phyloP scores from a whole-genome alignment of 768 basidiomycete genomes.

The Psilocybe tampanensis region DNA sequence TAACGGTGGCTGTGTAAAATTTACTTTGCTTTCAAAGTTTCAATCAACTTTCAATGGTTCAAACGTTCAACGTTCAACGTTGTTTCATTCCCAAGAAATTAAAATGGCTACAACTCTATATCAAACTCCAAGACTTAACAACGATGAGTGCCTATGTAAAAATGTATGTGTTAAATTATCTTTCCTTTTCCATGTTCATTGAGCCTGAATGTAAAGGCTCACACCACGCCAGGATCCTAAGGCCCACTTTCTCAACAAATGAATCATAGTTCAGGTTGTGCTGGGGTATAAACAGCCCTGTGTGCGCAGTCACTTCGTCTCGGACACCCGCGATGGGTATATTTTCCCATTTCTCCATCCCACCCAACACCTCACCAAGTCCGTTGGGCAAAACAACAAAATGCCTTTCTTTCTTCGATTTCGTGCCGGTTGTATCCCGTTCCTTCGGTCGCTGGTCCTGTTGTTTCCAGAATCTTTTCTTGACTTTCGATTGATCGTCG shows the following conservation, averaged over 20 bases:
- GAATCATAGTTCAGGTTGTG: constrained; percentile 54
- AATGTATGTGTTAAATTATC: no score
- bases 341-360: constrained; percentile 51
- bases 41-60: no score
- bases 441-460: not conserved
- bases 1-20: not conserved
- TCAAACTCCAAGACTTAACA: no score
- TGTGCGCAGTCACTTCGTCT: constrained; percentile 61
- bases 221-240: constrained; percentile 46
- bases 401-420: constrained; percentile 37
- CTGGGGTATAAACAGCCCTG: constrained; percentile 51
- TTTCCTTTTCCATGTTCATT: not conserved
- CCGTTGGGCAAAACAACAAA: constrained; percentile 57
- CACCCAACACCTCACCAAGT: constrained; percentile 40
- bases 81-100: no score
- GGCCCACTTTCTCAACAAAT: constrained; percentile 47
- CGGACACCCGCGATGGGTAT: constrained; percentile 51
- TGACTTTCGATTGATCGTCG: constrained; percentile 14
- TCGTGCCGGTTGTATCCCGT: constrained; percentile 15
- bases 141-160: no score
- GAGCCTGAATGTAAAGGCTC: constrained; percentile 18
- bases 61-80: no score
- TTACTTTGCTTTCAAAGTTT: no score
- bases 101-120: no score
- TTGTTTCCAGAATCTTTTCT: not conserved